A percentile compares a stretch with the other conserved stretches of the same genome.
phyloP scores from a whole-genome alignment of 129 eudicot species.

The Flaveria sonorensis region DNA sequence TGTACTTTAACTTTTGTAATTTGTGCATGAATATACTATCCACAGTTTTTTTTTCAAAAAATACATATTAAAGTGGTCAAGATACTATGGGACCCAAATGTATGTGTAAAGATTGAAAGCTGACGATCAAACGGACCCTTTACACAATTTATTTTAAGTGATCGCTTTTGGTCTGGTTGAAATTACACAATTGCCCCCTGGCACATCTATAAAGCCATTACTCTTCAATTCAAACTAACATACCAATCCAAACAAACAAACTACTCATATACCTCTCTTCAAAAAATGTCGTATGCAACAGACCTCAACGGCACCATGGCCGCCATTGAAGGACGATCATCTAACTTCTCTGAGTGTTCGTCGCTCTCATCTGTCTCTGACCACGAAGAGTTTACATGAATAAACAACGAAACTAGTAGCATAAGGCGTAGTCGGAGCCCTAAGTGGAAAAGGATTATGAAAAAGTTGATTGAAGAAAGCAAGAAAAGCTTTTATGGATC shows the following conservation, averaged over 20 bases:
- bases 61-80: no score
- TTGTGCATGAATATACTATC: no score
- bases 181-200: not conserved
- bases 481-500: slow-evolving; percentile 48
- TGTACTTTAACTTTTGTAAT: no score
- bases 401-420: not conserved
- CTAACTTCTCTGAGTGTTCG: slow-evolving; percentile 21
- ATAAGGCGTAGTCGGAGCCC: not conserved
- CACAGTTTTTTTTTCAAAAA: no score
- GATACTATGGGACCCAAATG: not conserved
- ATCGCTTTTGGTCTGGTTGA: not conserved
- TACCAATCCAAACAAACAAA: slow-evolving; percentile 6
- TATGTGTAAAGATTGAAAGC: not conserved
- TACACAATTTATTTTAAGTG: not conserved
- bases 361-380: slow-evolving; percentile 40
- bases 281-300: slow-evolving; percentile 8
- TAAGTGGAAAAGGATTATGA: slow-evolving; percentile 51
- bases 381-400: slow-evolving; percentile 55
- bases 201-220: not conserved
- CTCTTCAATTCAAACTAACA: not conserved
- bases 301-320: not conserved
- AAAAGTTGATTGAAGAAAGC: slow-evolving; percentile 54
- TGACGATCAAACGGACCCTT: not conserved
- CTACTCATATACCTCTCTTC: not conserved
- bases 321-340: slow-evolving; percentile 15